Conservation (phyloP, 306 rosid genomes). For the Lathyrus sativus region DNA sequence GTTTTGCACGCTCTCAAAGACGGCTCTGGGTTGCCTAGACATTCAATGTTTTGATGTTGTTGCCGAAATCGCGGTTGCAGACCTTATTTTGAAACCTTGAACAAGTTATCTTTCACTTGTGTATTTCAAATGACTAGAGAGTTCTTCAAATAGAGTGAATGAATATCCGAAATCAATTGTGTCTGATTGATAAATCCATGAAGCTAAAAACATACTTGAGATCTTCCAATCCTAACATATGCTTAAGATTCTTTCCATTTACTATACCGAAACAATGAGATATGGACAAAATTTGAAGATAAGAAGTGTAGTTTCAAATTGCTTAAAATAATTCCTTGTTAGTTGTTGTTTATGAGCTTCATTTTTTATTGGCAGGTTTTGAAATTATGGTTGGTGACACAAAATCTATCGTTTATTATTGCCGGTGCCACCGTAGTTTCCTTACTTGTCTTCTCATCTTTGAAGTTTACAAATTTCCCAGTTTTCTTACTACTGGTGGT, state of each 20-base stretch:
- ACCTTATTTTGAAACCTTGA: background rate
- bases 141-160: background rate
- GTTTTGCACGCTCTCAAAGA: too few species aligned
- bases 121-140: background rate
- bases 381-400: constrained; percentile 71
- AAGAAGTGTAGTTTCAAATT: background rate
- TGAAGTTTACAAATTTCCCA: constrained; percentile 58
- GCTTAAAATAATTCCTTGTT: background rate
- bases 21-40: background rate
- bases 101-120: background rate
- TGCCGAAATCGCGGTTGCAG: background rate
- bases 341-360: background rate
- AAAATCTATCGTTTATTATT: constrained; percentile 68
- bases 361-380: constrained; percentile 65
- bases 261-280: background rate
- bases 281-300: background rate
- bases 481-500: constrained; percentile 56
- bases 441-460: constrained; percentile 53
- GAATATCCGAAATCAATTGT: background rate
- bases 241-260: background rate
- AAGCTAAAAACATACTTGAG: background rate
- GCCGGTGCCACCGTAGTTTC: constrained; percentile 72
- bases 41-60: background rate
- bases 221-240: background rate
- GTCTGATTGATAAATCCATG: background rate